Conservation (phyloP, 1,284 basidiomycete species). For the Pseudozyma hubeiensis region DNA sequence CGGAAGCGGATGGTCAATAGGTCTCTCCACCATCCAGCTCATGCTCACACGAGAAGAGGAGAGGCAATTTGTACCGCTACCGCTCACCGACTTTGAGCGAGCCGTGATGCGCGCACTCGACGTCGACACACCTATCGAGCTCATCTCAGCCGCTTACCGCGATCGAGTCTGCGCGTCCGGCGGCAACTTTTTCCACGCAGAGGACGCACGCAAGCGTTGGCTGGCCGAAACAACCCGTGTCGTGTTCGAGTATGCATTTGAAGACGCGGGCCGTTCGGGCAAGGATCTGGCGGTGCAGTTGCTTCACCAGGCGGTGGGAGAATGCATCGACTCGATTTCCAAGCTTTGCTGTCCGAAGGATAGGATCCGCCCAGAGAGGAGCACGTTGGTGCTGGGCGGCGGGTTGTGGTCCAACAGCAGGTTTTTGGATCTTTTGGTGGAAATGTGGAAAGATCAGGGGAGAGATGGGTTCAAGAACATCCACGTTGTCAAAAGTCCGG, state of each 20-base stretch:
- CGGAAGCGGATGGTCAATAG: conserved; percentile 48
- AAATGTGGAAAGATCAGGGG: conserved; percentile 31
- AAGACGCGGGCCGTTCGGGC: conserved; percentile 9
- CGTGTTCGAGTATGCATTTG: conserved; percentile 47
- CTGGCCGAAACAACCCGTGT: conserved; percentile 56
- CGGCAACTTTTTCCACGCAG: conserved; percentile 50
- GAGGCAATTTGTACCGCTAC: conserved; percentile 25
- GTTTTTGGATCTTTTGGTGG: conserved; percentile 43
- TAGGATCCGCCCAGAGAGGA: conserved; percentile 23
- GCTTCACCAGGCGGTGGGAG: conserved; percentile 34
- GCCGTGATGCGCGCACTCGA: conserved; percentile 24
- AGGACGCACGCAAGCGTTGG: conserved; percentile 61
- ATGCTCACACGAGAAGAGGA: conserved; percentile 39
- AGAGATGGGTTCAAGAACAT: conserved; percentile 43
- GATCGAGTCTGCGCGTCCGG: conserved; percentile 40
- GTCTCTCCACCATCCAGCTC: conserved; percentile 42
- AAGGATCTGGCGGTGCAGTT: conserved; percentile 38
- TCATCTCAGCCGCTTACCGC: conserved; percentile 42
- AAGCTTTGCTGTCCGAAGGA: conserved; percentile 34
- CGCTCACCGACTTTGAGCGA: conserved; percentile 36
- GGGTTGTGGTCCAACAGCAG: conserved; percentile 56
- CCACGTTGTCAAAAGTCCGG: conserved; percentile 55
- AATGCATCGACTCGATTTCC: conserved; percentile 39
- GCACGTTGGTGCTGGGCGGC: conserved; percentile 58
- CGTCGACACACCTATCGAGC: conserved; percentile 43